Base-by-base conservation (phyloP, 2,329 filamentous ascomycete species). In the Xylaria sp. region DNA sequence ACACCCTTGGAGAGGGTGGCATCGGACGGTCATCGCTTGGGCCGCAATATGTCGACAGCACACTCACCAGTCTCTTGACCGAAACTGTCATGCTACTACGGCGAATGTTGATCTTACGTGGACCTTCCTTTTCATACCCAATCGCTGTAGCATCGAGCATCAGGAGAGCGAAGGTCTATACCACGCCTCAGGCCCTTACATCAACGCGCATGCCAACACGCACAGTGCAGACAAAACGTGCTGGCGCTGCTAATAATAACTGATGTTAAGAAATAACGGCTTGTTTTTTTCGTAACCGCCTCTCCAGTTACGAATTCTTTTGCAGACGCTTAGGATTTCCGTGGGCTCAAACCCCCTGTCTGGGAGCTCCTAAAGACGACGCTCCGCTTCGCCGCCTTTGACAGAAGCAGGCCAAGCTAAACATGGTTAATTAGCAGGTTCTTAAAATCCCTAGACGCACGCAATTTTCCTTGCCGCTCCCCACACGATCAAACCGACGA, bases 391-490 rank as follows among this genome's bases (percentile, higher is more conserved):
- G 57, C 63, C 56, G 68, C 50, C 63, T 60, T 60, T 70, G 69
- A 71, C 65, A 71, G 59, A 62, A 70, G 45, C 28, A 70, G 43
- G 60, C 68, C 66, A 70, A 58, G 63, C 68, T 69, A 41, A 66
- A 69, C 50, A 46, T 57, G 60, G 68, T 61, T 70, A 70, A 69
- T 48, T 45, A 66, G 43, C 28, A 57, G 57, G 25, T 34, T 64
- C 46, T 46, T 46, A 63, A 46, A 66, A 32, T 60, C 39, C 41
- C 66, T 69, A 67, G 70, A 72, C 72, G 74, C 72, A 75, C 72
- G 73, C 71, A 74, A 76, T 76, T 74, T 75, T 74, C 70, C 71
- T 69, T 74, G 71, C 71, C 73, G 73, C 69, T 70, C 70, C 67
- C 69, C 67, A 71, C 66, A 64, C 46, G 53, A 64, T 58, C 63